Conservation (phyloP, 169 alveolate genomes). For the Plasmodium vivax region DNA sequence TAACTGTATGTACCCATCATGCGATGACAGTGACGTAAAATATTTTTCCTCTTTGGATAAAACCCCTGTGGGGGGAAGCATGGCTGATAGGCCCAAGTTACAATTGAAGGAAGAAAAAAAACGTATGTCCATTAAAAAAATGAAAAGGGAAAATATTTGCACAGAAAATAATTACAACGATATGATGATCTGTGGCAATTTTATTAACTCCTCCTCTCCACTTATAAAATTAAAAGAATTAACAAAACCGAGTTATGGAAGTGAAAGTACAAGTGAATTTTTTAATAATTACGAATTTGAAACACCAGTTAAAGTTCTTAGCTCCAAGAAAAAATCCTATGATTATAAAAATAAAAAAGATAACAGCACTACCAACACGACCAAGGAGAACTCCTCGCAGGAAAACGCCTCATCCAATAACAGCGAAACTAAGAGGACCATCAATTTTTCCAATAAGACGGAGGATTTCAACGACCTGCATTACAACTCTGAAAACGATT, state of each 20-base stretch:
- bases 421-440: constrained; percentile 49
- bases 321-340: constrained; percentile 20
- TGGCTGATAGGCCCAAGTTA: constrained; percentile 9
- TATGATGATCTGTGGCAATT: constrained; percentile 3
- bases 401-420: constrained; percentile 70
- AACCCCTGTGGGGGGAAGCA: constrained; percentile 10
- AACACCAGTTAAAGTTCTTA: constrained; percentile 44
- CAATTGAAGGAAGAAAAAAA: background rate
- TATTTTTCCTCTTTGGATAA: constrained; percentile 15
- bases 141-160: constrained; percentile 43
- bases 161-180: constrained; percentile 30
- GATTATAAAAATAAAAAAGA: constrained; percentile 43
- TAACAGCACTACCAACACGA: constrained; percentile 24
- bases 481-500: constrained; percentile 48
- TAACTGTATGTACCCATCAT: constrained; percentile 16
- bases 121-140: constrained; percentile 24
- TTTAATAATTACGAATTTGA: constrained; percentile 64
- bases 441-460: constrained; percentile 43
- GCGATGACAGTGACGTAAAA: constrained; percentile 28
- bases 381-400: constrained; percentile 47
- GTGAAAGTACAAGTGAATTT: constrained; percentile 64
- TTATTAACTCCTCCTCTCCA: constrained; percentile 48
- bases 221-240: constrained; percentile 17
- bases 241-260: constrained; percentile 39
- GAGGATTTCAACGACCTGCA: constrained; percentile 54